Conservation (phyloP, 2,329 filamentous ascomycete genomes). For the Fusarium mundagurra region DNA sequence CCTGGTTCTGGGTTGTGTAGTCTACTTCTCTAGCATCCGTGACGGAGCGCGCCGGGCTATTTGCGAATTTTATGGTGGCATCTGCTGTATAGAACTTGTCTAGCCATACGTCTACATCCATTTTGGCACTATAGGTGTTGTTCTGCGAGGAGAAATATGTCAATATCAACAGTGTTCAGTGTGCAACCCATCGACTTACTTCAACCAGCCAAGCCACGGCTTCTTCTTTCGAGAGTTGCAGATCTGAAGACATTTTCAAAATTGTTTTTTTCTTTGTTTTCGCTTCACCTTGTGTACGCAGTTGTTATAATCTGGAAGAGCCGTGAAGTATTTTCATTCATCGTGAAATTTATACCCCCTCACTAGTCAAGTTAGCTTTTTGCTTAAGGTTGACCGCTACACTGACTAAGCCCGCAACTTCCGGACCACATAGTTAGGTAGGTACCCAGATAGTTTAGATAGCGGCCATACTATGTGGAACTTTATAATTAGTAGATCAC, state of each 20-base stretch:
- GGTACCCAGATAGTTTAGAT: background rate
- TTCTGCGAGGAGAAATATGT: background rate
- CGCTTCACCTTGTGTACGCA: background rate
- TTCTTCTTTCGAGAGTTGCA: background rate
- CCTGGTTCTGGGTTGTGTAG: background rate
- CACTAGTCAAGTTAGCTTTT: background rate
- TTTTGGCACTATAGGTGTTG: background rate
- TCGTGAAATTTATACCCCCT: background rate
- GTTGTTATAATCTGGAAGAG: too few relatives aligned
- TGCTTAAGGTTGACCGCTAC: background rate
- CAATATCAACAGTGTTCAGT: background rate
- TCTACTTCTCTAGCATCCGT: background rate
- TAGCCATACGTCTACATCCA: slow-evolving; percentile 1
- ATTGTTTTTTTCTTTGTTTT: accelerated
- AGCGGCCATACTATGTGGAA: background rate
- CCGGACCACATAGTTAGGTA: background rate
- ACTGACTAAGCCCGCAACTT: background rate
- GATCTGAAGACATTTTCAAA: background rate
- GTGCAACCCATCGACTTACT: background rate
- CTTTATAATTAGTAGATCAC: background rate
- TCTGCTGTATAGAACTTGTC: slow-evolving; percentile 4
- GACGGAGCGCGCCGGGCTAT: background rate
- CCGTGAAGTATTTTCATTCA: background rate
- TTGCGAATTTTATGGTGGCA: background rate
- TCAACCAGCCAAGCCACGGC: background rate